Evolutionary conservation across 441 rosid species (phyloP).

Genomic region (Euphorbia celastroides): DNA sequence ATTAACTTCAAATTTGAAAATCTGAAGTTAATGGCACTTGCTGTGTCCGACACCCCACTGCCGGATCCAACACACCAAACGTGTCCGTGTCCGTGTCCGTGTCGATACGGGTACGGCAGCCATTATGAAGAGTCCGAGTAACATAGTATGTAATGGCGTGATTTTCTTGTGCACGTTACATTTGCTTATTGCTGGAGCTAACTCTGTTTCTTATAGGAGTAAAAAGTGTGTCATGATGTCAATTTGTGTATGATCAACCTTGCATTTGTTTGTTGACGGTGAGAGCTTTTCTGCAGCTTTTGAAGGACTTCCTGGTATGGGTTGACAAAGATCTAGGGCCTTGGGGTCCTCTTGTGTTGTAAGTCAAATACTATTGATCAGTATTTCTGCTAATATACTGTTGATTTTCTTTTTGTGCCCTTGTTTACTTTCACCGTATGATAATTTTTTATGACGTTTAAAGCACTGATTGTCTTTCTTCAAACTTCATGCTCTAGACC

Average conservation of each 20-base stretch:
- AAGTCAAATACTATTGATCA: constrained; percentile 32
- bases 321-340: constrained; percentile 90
- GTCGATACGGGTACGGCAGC: no score
- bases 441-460: not conserved
- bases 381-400: not conserved
- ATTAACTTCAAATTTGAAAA: no score
- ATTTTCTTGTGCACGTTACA: no score
- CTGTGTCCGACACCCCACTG: no score
- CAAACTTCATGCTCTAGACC: not conserved
- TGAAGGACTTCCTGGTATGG: constrained; percentile 93
- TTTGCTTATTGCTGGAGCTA: no score
- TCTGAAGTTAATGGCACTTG: no score
- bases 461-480: not conserved
- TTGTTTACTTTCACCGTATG: not conserved
- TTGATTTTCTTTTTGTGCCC: not conserved
- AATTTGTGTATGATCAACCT: not conserved
- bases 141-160: not conserved
- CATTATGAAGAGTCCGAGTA: no score
- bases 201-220: not conserved
- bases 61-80: no score
- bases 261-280: constrained; percentile 18
- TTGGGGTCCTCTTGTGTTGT: constrained; percentile 97
- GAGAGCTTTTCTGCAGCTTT: constrained; percentile 41
- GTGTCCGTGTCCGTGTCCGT: no score
- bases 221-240: no score